phyloP scores from a whole-genome alignment of 805 yeast genomes.

The Cyberlindnera petersonii region DNA sequence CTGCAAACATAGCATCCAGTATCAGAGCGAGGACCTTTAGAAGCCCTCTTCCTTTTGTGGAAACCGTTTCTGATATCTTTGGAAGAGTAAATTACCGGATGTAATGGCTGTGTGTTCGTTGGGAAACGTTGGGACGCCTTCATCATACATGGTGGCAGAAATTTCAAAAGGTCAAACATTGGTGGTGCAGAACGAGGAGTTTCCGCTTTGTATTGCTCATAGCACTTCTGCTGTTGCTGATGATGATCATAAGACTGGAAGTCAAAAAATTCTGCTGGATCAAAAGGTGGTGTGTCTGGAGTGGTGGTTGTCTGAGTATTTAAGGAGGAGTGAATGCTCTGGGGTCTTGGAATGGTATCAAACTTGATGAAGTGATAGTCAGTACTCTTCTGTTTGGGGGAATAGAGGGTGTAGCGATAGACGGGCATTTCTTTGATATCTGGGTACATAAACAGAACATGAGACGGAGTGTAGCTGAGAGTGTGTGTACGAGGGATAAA shows the following conservation, averaged over 20 bases:
- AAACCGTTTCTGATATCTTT: not conserved
- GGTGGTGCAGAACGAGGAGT: not conserved
- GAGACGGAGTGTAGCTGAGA: not conserved
- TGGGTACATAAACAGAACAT: not conserved
- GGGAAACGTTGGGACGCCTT: not conserved
- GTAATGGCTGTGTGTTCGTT: not conserved
- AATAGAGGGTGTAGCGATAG: conserved; percentile 12
- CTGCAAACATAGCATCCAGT: conserved; percentile 53
- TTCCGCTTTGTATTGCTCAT: not conserved
- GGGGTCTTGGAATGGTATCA: not conserved
- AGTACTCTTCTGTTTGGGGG: conserved; percentile 2
- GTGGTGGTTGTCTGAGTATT: too few species aligned
- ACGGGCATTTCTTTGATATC: conserved; percentile 7
- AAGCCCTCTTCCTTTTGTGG: conserved; percentile 2
- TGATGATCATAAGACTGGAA: conserved; percentile 3
- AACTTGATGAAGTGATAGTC: not conserved
- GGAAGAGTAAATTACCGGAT: not conserved
- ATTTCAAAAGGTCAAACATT: not conserved
- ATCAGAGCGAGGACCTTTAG: conserved; percentile 3
- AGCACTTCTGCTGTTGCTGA: not conserved
- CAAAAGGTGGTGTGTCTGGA: not conserved
- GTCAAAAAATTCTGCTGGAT: conserved; percentile 7
- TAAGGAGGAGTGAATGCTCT: not conserved
- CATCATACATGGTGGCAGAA: not conserved
- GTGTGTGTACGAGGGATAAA: too few species aligned